Conservation (phyloP, 192 early-diverging fungal species). For the Allomyces arbusculus region DNA sequence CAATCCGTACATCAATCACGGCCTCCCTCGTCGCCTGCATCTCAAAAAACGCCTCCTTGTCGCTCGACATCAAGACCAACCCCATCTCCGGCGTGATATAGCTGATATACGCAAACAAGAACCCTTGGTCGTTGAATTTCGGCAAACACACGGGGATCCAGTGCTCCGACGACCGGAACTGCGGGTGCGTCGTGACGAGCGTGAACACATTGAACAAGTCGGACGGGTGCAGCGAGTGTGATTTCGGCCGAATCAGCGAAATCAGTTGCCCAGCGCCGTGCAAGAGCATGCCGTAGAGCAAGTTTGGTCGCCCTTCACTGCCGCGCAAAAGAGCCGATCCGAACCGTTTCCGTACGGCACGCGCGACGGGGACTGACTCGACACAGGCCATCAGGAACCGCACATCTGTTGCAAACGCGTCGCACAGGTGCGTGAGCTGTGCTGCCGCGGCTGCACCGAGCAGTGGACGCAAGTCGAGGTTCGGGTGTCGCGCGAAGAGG, state of each 20-base stretch:
- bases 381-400: conserved; percentile 55
- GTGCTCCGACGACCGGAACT: conserved; percentile 60
- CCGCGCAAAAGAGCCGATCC: conserved; percentile 28
- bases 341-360: conserved; percentile 44
- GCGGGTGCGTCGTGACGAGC: conserved; percentile 48
- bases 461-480: conserved; percentile 71
- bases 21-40: conserved; percentile 43
- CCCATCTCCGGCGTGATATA: conserved; percentile 54
- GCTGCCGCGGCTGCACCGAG: conserved; percentile 61
- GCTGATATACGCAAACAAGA: conserved; percentile 69
- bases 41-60: conserved; percentile 66
- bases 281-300: conserved; percentile 63
- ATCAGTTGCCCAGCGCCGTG: conserved; percentile 49
- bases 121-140: conserved; percentile 65
- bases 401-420: conserved; percentile 44
- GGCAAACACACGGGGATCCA: conserved; percentile 95
- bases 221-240: conserved; percentile 56
- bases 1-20: conserved; percentile 34
- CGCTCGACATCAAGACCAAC: conserved; percentile 50
- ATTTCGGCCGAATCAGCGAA: conserved; percentile 47
- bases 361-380: conserved; percentile 47
- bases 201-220: conserved; percentile 66
- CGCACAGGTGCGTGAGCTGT: conserved; percentile 57
- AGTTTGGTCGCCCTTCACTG: conserved; percentile 11
- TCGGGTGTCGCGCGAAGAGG: conserved; percentile 68